Conservation (phyloP, 176 grass and related monocot species). For the Chloris gayana region DNA sequence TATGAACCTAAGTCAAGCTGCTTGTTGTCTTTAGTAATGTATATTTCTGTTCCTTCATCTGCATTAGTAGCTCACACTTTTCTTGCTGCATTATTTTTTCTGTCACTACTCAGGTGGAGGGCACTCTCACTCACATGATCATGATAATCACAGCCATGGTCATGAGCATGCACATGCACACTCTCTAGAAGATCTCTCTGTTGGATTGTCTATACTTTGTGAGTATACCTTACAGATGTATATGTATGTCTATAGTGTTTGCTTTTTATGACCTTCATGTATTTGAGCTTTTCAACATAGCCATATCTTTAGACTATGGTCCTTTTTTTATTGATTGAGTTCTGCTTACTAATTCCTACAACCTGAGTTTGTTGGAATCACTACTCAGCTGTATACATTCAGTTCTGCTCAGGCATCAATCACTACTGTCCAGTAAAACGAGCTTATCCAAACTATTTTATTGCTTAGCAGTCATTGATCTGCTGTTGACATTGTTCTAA, state of each 20-base stretch:
- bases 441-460: slow-evolving; percentile 14
- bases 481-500: background rate
- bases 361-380: background rate
- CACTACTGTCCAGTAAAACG: background rate
- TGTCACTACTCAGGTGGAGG: slow-evolving; percentile 65
- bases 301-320: background rate
- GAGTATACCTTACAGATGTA: slow-evolving; percentile 47
- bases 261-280: background rate
- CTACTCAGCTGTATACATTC: background rate
- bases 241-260: slow-evolving; percentile 14
- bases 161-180: slow-evolving; percentile 86
- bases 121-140: slow-evolving; percentile 71
- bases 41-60: background rate
- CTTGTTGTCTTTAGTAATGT: background rate
- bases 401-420: background rate
- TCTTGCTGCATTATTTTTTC: slow-evolving; percentile 29
- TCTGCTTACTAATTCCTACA: slow-evolving; percentile 5
- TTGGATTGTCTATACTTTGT: slow-evolving; percentile 91
- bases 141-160: slow-evolving; percentile 61
- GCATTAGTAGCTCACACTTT: background rate
- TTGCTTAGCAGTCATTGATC: background rate
- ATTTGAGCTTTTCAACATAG: background rate
- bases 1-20: background rate
- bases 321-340: slow-evolving; percentile 21
- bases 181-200: slow-evolving; percentile 94